Base-by-base conservation (phyloP, 306 rosid genomes). In the Lotus japonicus region DNA sequence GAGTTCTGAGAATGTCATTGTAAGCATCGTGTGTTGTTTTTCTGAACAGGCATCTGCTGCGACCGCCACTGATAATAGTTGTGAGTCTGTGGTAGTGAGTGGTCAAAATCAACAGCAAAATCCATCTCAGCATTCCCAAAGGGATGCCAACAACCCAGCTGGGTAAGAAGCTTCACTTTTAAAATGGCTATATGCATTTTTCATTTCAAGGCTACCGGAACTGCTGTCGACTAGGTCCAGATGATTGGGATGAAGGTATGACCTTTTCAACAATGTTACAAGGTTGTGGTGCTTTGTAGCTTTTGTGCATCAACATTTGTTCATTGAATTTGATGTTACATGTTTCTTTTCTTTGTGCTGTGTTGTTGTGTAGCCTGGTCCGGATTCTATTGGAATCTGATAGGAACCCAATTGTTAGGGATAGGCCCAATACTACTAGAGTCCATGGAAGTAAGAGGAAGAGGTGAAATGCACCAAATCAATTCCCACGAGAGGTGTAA, bases 201-300 rank as follows among this genome's bases (percentile, higher is more conserved):
- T 19, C 11, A 14, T 21, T 56, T 65, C 7, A 94, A 94, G 95
- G 98, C 98, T 84, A 94, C 98, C 33, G 97, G 98, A 86, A 94
- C 98, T 84, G 98, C 98, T 94, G 97, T 94, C 86, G 90, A 94
- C 97, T 94, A 97, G 98, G 98, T 94, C 73, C 98, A 94, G 94
- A 88, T 90, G 96, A 94, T 94, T 94, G 98, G 98, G 98, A 94
- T 94, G 97, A 94, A 94, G 98, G 98, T 94, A 60, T 19, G 31
- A 4, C 38, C 33, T 14, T 6, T 12, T 41, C 14, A 8, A 23
- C 13, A 2, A 52, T n/a, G n/a, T n/a, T n/a, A n/a, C n/a, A n/a
- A n/a, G n/a, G n/a, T n/a, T n/a, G n/a, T n/a, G n/a, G n/a, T n/a
- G n/a, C n/a, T n/a, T n/a, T n/a, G n/a, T n/a, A n/a, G n/a, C n/a